Base-by-base conservation (phyloP, 192 early-diverging fungal species). In the Coemansia sp. region DNA sequence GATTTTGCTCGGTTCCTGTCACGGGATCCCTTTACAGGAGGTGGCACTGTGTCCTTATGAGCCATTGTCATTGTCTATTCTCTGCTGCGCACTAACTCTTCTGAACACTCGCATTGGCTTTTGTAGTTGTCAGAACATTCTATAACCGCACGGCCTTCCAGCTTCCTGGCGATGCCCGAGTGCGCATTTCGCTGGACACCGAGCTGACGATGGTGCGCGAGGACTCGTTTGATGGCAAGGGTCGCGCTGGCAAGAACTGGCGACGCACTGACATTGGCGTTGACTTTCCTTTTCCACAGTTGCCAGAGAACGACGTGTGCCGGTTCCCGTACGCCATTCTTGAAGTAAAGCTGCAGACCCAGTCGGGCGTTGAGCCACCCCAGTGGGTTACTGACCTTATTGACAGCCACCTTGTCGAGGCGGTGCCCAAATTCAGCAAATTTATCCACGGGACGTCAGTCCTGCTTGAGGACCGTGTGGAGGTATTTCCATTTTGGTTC, bases 131-230 rank as follows among this genome's bases (percentile, higher is more conserved):
- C 63, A 85, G 97, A 44, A 91, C 94, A 0, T 92, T 94, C 62
- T 98, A 98, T 82, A 96, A 97, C 76, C 89, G 97, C 58, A 97
- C 94, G 11, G 95, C 97, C 8, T 99, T 99, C 83, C 97, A 99
- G 74, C 82, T 98, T 21, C 97, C 97, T 5, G 95, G 92, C 19
- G 95, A 99, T 80, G 86, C 92, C 8, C 84, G 90, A 18, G 89
- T 98, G 46, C 87, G 97, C 39, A 88, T 99, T 19, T 94, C 93
- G 18, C 82, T 99, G 4, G 97, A 99, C 74, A 95, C 95, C 0
- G 93, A 99, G 63, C 78, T 99, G 41, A 89, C 90, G 48, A 92
- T 98, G 85, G 90, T 97, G 62, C 93, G 97, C 27, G 97, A 99
- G 67, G 97, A 99, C 78, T 82, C 88, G 40, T 74, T 81, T 58